These are phyloP conservation scores for Pestalotiopsis sp. DNA, from an alignment of 2,329 filamentous ascomycete genomes.

Conservation along the genomic window DNA sequence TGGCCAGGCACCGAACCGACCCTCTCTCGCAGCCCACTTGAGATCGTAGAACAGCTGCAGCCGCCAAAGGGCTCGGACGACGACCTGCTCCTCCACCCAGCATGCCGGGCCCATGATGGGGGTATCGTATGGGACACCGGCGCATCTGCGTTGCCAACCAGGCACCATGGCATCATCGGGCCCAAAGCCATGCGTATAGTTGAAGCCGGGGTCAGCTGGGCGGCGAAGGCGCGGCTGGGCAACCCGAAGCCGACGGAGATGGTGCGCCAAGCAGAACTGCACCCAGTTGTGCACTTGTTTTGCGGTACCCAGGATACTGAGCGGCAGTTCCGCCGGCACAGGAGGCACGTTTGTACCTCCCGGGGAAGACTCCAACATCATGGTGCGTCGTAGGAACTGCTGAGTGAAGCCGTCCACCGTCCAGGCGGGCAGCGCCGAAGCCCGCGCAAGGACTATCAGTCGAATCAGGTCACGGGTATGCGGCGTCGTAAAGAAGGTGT, in stretches of 20 bases:
- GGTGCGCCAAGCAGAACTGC: no score
- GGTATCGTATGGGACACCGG: not conserved
- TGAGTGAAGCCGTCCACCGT: not conserved
- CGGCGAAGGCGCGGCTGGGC: not conserved
- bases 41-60: slow-evolving; percentile 11
- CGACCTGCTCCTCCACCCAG: slow-evolving; percentile 13
- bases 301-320: no score
- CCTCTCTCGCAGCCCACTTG: not conserved
- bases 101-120: not conserved
- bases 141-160: not conserved
- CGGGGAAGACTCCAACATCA: no score
- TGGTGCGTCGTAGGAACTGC: no score
- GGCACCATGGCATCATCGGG: not conserved
- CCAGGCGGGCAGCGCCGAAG: not conserved
- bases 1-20: not conserved
- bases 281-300: no score
- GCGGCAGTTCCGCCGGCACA: no score
- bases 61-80: slow-evolving; percentile 10
- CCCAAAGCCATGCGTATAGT: no score
- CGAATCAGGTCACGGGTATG: not conserved
- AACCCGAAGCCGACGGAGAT: not conserved
- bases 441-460: not conserved
- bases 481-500: not conserved
- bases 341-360: no score
- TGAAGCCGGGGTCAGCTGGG: no score